These are phyloP conservation scores for Claviceps capensis DNA, from an alignment of 2,329 filamentous ascomycete genomes.

Conservation along the genomic window DNA sequence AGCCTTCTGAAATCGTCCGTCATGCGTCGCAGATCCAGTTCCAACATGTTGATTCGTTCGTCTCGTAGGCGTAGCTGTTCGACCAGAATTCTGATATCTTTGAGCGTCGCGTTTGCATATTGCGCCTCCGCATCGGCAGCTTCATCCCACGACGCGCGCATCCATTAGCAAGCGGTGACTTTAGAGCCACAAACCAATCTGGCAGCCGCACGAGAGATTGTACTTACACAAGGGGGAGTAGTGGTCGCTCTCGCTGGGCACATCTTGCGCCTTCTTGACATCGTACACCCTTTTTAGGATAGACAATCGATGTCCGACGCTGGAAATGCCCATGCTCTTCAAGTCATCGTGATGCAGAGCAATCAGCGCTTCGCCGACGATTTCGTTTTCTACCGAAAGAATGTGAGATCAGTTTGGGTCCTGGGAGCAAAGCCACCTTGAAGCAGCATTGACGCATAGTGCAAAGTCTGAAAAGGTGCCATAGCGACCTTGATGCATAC, in stretches of 20 bases:
- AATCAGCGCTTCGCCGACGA: conserved; percentile 81
- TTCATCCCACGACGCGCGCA: conserved; percentile 23
- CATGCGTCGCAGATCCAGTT: conserved; percentile 70
- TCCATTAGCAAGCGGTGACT: conserved; percentile 7
- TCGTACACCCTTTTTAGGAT: conserved; percentile 96
- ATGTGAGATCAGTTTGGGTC: conserved; percentile 7
- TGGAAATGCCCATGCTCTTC: conserved; percentile 86
- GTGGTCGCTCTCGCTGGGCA: conserved; percentile 82
- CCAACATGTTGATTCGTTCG: conserved; percentile 72
- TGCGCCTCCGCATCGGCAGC: conserved; percentile 81
- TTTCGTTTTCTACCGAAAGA: conserved; percentile 62
- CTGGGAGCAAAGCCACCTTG: not conserved
- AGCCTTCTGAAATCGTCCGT: conserved; percentile 80
- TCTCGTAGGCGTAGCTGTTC: conserved; percentile 82
- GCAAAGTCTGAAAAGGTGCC: too few species aligned
- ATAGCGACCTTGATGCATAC: too few species aligned
- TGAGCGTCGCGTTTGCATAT: conserved; percentile 76
- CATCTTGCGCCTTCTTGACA: conserved; percentile 84
- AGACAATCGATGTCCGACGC: conserved; percentile 85
- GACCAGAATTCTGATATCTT: conserved; percentile 84
- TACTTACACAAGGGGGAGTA: conserved; percentile 75
- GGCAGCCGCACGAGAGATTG: not conserved
- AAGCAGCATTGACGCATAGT: too few species aligned
- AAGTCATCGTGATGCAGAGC: conserved; percentile 84
- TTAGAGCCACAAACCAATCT: too few species aligned